A percentile compares a stretch with the other conserved stretches of the same genome.
phyloP scores from a whole-genome alignment of 208 protist genomes.

The Phytomonas francai region DNA sequence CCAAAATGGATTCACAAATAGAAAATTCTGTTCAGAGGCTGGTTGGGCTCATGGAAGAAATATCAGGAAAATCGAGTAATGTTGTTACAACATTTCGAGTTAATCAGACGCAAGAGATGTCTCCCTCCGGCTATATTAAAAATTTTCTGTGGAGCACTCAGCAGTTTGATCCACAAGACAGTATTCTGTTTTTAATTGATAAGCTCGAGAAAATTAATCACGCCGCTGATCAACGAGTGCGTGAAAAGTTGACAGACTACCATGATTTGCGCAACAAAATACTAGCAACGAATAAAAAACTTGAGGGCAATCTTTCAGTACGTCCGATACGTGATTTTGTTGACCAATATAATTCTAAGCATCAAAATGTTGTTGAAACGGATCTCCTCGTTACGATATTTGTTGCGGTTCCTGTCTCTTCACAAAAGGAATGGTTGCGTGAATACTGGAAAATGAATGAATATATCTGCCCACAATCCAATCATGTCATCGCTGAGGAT shows the following conservation, averaged over 20 bases:
- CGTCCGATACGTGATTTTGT: constrained; percentile 79
- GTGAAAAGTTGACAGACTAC: constrained; percentile 75
- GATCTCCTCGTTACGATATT: constrained; percentile 83
- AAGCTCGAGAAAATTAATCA: constrained; percentile 60
- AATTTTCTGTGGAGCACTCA: constrained; percentile 79
- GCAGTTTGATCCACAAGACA: constrained; percentile 83
- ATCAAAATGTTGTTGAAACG: constrained; percentile 75
- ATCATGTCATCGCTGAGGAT: constrained; percentile 79
- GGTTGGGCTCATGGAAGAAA: constrained; percentile 77
- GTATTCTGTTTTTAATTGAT: constrained; percentile 60
- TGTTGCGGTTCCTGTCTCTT: constrained; percentile 57
- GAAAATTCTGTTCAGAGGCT: constrained; percentile 76
- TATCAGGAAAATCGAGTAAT: constrained; percentile 58
- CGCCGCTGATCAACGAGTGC: constrained; percentile 68
- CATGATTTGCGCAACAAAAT: constrained; percentile 83
- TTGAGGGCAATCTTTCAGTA: constrained; percentile 74
- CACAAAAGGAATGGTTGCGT: constrained; percentile 75
- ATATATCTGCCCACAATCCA: constrained; percentile 77
- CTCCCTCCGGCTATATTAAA: constrained; percentile 74
- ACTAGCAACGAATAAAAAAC: constrained; percentile 47
- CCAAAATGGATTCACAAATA: constrained; percentile 68
- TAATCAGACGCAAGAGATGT: constrained; percentile 83
- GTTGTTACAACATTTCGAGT: constrained; percentile 76
- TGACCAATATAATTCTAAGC: constrained; percentile 43
- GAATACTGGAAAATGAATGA: constrained; percentile 81